Conservation (phyloP, 768 basidiomycete genomes). For the Hortiboletus campestris region DNA sequence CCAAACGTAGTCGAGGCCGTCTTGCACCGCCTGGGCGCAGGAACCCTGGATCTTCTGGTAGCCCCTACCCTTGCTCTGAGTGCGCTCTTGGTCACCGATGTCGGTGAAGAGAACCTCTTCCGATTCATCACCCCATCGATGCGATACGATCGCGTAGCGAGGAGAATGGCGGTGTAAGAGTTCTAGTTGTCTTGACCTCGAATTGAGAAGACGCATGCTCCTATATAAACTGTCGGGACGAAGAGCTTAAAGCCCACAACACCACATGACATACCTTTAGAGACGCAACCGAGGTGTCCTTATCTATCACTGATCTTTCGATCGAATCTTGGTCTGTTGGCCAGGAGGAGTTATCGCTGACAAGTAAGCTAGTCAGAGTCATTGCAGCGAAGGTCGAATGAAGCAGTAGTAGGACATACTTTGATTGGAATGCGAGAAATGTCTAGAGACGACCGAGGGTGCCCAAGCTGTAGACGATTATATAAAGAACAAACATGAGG, state of each 20-base stretch:
- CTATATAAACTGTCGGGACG: conserved; percentile 3
- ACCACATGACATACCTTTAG: conserved; percentile 1
- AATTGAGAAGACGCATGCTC: conserved; percentile 24
- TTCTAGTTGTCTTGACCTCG: conserved; percentile 15
- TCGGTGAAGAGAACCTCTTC: conserved; percentile 26
- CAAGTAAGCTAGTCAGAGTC: neutral
- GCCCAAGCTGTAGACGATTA: neutral
- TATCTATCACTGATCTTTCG: neutral
- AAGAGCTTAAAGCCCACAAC: neutral
- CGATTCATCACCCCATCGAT: conserved; percentile 23
- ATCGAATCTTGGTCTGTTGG: neutral
- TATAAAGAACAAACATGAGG: neutral
- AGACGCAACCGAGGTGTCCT: neutral
- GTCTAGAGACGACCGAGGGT: neutral
- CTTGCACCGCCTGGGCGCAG: conserved; percentile 16
- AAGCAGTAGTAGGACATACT: neutral
- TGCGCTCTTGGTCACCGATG: conserved; percentile 14
- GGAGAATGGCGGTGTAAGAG: neutral
- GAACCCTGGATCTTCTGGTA: conserved; percentile 22
- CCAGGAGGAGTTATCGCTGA: neutral
- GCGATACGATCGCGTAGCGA: conserved; percentile 30
- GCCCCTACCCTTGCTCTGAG: conserved; percentile 17
- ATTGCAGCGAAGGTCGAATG: neutral
- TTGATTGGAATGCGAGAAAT: no score
- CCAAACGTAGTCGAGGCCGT: conserved; percentile 27